Evolutionary conservation across 768 basidiomycete genomes (phyloP), one percentile per base, ranked within the genome.

Genomic region (Mycena capillaripes): DNA sequence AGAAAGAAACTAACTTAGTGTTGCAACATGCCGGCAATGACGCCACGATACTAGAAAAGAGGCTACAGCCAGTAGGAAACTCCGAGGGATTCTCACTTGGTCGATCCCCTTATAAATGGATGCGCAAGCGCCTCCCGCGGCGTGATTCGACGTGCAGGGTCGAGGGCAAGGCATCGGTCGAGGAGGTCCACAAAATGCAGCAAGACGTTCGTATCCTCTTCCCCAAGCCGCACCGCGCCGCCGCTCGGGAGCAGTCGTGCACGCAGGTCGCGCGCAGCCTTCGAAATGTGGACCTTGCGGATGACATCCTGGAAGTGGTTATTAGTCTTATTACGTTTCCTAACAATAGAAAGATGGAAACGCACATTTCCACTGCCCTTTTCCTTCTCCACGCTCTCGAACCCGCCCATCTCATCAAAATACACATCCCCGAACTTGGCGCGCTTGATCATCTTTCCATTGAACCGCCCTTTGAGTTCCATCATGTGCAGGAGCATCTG

Each of bases 401-500:
- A 98, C 32, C 90, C 93, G 58, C 94, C 92, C 86, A 94, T 91
- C 59, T 98, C 97, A 77, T 99, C 97, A 75, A 99, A 99, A 78
- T 97, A 97, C 76, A 93, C 83, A 59, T 95, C 93, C 1, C 95
- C 95, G 82, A 99, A 98, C 79, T 93, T 93, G 0, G 95, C 95
- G 79, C 93, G 96, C 84, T 97, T 98, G 81, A 99, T 93, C 91
- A 96, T 91, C 83, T 96, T 96, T 74, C 90, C 87, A 78, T 96
- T 97, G 84, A 99, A 95, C 58, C 96, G 89, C 40, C 98, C 97
- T 81, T 95, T 97, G 69, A 98, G 87, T 81, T 99, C 97, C 97
- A 98, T 98, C 94, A 98, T 98, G 67, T 95, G 90, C 66, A 96
- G 86, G 23, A 99, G 86, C 97, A 99, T 99, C 78, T 99, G 97